Conservation (phyloP, 2,329 filamentous ascomycete species). For the Xylogone sp. region DNA sequence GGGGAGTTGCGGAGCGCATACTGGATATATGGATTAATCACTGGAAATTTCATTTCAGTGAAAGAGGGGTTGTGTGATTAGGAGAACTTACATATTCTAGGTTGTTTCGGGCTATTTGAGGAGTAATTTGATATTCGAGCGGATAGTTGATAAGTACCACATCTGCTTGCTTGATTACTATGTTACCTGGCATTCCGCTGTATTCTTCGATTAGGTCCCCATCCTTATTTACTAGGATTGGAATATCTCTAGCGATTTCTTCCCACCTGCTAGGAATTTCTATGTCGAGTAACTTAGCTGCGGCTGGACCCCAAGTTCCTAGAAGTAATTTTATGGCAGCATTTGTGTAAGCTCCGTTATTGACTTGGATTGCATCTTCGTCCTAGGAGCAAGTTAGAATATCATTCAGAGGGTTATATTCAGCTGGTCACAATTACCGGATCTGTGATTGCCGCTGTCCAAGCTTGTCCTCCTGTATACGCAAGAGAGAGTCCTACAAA, state of each 20-base stretch:
- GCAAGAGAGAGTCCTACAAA: too few species aligned
- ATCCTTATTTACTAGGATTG: slow-evolving; percentile 1
- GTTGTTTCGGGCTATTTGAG: background rate
- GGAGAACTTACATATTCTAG: background rate
- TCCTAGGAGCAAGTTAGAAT: too few species aligned
- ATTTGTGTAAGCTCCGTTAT: slow-evolving; percentile 48
- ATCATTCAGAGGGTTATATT: too few species aligned
- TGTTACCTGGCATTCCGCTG: slow-evolving; percentile 9
- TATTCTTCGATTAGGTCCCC: slow-evolving; percentile 8
- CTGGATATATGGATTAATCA: too few species aligned
- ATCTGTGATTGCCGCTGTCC: too few species aligned
- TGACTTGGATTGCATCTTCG: slow-evolving; percentile 12
- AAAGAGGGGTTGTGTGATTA: too few species aligned
- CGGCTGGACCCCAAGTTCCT: background rate
- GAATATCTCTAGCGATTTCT: background rate
- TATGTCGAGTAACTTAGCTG: background rate
- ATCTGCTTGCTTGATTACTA: slow-evolving; percentile 16
- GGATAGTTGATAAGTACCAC: slow-evolving; percentile 11
- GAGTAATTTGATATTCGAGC: background rate
- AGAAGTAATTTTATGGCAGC: background rate
- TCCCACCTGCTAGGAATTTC: background rate
- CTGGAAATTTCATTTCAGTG: too few species aligned
- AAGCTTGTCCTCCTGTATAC: too few species aligned
- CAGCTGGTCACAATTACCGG: too few species aligned
- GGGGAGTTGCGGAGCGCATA: slow-evolving; percentile 19